phyloP scores from a whole-genome alignment of 2,329 filamentous ascomycete species.

The Thielaviopsis cerberus region DNA sequence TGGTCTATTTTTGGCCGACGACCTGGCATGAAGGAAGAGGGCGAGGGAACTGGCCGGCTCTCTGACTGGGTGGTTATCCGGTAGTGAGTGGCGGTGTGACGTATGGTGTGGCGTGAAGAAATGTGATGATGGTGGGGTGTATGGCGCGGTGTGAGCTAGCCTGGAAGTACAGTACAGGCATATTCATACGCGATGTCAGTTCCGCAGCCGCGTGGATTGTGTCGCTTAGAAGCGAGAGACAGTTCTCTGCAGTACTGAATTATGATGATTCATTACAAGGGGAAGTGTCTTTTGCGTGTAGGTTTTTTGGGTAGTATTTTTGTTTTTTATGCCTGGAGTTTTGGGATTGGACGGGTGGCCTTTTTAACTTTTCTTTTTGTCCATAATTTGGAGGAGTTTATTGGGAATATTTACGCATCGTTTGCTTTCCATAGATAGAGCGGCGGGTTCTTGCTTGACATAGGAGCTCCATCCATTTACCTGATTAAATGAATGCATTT shows the following conservation, averaged over 20 bases:
- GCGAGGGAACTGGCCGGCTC: slow-evolving; percentile 41
- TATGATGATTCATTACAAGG: not conserved
- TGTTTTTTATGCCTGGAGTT: not conserved
- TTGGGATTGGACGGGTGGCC: not conserved
- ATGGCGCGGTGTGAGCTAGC: too few species aligned
- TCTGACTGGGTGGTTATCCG: slow-evolving; percentile 74
- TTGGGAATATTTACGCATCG: too few species aligned
- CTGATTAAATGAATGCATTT: not conserved
- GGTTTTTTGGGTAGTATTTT: not conserved
- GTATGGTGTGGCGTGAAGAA: not conserved
- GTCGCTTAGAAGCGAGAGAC: too few species aligned
- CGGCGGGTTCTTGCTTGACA: not conserved
- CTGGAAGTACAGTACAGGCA: not conserved
- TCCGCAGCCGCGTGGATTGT: not conserved
- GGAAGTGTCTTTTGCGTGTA: not conserved
- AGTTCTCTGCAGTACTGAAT: not conserved
- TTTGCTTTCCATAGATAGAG: not conserved
- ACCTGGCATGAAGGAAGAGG: slow-evolving; percentile 51
- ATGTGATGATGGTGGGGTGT: too few species aligned
- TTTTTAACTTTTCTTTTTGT: not conserved
- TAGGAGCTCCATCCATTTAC: not conserved
- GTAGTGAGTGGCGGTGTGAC: slow-evolving; percentile 18
- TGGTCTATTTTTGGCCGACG: slow-evolving; percentile 90
- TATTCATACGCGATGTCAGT: not conserved
- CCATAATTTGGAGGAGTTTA: not conserved